These are phyloP conservation scores for Schizopora paradoxa DNA, from an alignment of 1,284 basidiomycete species.

Conservation along the genomic window DNA sequence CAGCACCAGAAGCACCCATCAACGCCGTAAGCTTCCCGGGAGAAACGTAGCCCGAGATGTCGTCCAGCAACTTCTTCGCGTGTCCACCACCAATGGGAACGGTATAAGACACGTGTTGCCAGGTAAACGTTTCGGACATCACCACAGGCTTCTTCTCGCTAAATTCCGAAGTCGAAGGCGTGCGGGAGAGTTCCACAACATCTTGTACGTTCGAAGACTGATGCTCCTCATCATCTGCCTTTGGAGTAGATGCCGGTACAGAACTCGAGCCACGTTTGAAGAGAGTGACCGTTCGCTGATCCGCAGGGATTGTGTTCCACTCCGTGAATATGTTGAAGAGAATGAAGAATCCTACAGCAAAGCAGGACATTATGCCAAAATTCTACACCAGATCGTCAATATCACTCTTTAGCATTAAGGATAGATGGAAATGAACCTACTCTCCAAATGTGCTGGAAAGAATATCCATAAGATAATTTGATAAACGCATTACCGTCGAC, in stretches of 20 bases:
- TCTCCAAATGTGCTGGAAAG: slow-evolving; percentile 59
- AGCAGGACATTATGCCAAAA: slow-evolving; percentile 49
- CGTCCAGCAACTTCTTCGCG: slow-evolving; percentile 58
- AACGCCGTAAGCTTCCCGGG: slow-evolving; percentile 74
- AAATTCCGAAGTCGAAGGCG: background rate
- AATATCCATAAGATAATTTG: slow-evolving; percentile 55
- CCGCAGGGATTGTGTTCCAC: slow-evolving; percentile 32
- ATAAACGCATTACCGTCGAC: slow-evolving; percentile 55
- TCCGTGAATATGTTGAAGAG: slow-evolving; percentile 50
- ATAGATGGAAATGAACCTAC: slow-evolving; percentile 33
- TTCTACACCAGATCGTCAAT: slow-evolving; percentile 31
- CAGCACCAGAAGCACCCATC: slow-evolving; percentile 78
- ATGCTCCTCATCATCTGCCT: background rate
- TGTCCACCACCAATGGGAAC: slow-evolving; percentile 53
- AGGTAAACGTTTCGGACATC: slow-evolving; percentile 50
- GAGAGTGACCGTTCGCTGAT: slow-evolving; percentile 30
- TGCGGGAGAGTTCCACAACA: background rate
- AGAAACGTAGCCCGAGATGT: slow-evolving; percentile 78
- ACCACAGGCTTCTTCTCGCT: slow-evolving; percentile 17
- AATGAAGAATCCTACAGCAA: slow-evolving; percentile 42
- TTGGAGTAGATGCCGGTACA: slow-evolving; percentile 14
- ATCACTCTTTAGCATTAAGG: slow-evolving; percentile 7
- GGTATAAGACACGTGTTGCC: slow-evolving; percentile 56
- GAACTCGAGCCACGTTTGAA: slow-evolving; percentile 39
- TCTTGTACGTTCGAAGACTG: background rate